Base-by-base conservation (phyloP, 2,329 filamentous ascomycete genomes). In the Aspergillus unguis region DNA sequence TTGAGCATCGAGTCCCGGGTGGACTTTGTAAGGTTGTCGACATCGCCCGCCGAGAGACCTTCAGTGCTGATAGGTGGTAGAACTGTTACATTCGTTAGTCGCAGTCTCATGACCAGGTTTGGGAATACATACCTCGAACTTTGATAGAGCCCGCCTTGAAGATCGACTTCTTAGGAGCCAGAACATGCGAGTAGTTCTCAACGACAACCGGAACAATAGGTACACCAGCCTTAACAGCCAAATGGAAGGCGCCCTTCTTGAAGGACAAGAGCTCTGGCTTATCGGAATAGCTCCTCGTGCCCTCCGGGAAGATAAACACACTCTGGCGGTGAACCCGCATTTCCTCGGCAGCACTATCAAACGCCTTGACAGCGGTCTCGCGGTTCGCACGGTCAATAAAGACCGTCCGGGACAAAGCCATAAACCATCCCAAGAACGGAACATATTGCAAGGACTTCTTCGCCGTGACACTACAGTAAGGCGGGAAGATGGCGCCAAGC, bases 161-260 rank as follows among this genome's bases (percentile, higher is more conserved):
- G 37, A 82, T 76, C 61, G 82, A 67, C 41, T 77, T 77, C 73
- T 85, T 85, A 61, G 85, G 72, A 63, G 83, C 84, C 58, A 92
- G 73, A 32, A 92, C 67, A 67, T 90, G 82, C 62, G 85, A 85
- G 71, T 92, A 92, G 73, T 91, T 92, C 68, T 88, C 87, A 29
- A 84, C 82, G 43, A 91, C 86, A 33, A 95, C 81, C 0, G 94
- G 94, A 3, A 99, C 86, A 63, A 99, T 89, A 27, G 92, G 92
- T 5, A 96, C 94, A 60, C 90, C 88, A 2, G 92, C 92, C 78
- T 97, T 89, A 23, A 99, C 84, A 42, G 94, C 94, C 32, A 99
- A 81, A 71, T 99, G 92, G 74, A 99, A 99, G 43, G 92, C 94
- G 54, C 94, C 94, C 79, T 99, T 99, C 77, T 99, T 99, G 80